These are phyloP conservation scores for Xylaria digitata DNA, from an alignment of 2,329 filamentous ascomycete genomes.

Conservation along the genomic window DNA sequence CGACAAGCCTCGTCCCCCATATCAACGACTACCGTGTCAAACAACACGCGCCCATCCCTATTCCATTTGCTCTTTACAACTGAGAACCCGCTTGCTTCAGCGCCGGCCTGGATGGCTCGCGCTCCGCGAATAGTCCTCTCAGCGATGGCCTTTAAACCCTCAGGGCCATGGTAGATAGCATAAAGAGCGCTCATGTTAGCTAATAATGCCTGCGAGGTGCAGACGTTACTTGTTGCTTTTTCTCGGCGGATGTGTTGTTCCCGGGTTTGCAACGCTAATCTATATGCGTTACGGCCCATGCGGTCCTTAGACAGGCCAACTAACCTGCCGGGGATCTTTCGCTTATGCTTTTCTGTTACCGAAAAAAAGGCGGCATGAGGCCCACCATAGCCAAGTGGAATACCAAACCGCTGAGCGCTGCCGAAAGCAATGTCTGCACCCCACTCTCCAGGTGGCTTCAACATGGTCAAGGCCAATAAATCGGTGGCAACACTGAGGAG, in stretches of 20 bases:
- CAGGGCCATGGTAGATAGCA: constrained; percentile 90
- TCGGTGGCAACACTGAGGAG: constrained; percentile 91
- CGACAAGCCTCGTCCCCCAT: constrained; percentile 60
- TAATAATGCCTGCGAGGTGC: constrained; percentile 91
- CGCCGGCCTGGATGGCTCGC: constrained; percentile 73
- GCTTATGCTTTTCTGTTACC: constrained; percentile 89
- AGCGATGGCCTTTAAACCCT: constrained; percentile 85
- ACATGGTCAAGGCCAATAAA: constrained; percentile 83
- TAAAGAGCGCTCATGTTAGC: constrained; percentile 98
- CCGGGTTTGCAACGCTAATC: constrained; percentile 88
- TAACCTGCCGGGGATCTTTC: constrained; percentile 90
- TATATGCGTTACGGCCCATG: constrained; percentile 81
- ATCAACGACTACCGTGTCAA: constrained; percentile 83
- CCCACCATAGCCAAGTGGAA: constrained; percentile 90
- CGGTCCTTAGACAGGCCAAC: constrained; percentile 94
- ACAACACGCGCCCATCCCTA: constrained; percentile 69
- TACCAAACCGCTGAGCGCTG: constrained; percentile 89
- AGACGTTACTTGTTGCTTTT: constrained; percentile 97
- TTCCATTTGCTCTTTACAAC: constrained; percentile 69
- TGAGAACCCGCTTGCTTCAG: constrained; percentile 71
- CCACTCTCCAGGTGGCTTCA: constrained; percentile 92
- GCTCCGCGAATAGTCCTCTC: constrained; percentile 79
- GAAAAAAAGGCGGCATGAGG: constrained; percentile 98
- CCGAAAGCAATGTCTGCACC: constrained; percentile 96
- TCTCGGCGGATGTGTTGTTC: constrained; percentile 97